Conservation (phyloP, 306 rosid species). For the Cucurbita maxima region DNA sequence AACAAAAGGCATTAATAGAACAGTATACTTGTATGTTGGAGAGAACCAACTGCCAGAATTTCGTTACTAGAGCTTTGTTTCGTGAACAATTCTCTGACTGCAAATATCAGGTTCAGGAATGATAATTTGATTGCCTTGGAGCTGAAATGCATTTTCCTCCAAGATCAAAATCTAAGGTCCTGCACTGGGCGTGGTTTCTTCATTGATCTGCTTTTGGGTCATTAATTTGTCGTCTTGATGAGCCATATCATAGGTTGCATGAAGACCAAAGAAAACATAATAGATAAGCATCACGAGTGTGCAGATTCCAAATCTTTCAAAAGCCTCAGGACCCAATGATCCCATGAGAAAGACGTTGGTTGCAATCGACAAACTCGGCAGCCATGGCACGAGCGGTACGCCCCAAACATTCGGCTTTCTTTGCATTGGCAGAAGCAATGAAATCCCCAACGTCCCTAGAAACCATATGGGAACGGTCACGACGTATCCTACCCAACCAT, state of each 20-base stretch:
- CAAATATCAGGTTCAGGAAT: not conserved
- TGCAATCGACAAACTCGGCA: constrained; percentile 67
- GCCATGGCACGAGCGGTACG: constrained; percentile 77
- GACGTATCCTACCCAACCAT: constrained; percentile 49
- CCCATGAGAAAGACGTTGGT: constrained; percentile 67
- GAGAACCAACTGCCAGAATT: not conserved
- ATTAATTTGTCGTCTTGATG: constrained; percentile 26
- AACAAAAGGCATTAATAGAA: not conserved
- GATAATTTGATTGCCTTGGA: not conserved
- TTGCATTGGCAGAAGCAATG: constrained; percentile 33
- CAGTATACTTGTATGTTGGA: not conserved
- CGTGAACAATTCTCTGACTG: not conserved
- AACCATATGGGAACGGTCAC: constrained; percentile 52
- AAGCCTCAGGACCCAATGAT: constrained; percentile 31
- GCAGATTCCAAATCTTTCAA: constrained; percentile 58
- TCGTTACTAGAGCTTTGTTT: not conserved
- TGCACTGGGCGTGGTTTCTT: constrained; percentile 15
- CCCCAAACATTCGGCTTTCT: constrained; percentile 68
- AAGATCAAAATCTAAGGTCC: constrained; percentile 15
- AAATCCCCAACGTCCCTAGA: constrained; percentile 41
- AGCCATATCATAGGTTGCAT: constrained; percentile 73
- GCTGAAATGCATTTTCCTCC: not conserved
- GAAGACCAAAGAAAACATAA: constrained; percentile 59
- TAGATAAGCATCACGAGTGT: constrained; percentile 42
- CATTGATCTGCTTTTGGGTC: constrained; percentile 7